Base-by-base conservation (phyloP, 2,329 filamentous ascomycete species). In the Penicillium sp. region DNA sequence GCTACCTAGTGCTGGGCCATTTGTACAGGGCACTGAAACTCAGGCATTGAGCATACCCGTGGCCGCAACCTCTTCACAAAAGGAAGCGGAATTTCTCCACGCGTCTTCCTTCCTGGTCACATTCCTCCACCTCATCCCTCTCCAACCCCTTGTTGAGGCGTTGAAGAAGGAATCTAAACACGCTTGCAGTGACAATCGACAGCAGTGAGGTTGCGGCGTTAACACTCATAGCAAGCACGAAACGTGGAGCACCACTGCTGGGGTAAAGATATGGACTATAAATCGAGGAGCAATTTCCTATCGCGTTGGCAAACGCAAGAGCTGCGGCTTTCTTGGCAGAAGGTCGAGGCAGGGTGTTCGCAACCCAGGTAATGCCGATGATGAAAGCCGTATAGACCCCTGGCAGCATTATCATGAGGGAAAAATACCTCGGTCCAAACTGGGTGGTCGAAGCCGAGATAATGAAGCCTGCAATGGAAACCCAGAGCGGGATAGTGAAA, bases 321-420 rank as follows among this genome's bases (percentile, higher is more conserved):
- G 70, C 65, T 3, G 74, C 74, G 16, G 76, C 75, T 46, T 76
- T 75, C 62, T 78, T 79, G 56, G 77, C 75, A 4, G 71, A 62
- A 1, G 75, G 77, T 44, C 77, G 72, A 2, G 72, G 74, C 7
- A 76, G 65, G 1, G 74, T 76, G 2, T 70, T 70, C 1, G 73
- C 73, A 1, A 74, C 73, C 75, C 76, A 79, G 14, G 72, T 71
- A 1, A 78, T 67, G 9, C 22, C 22, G 13, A 42, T 42, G 18
- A 21, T 42, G 10, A 76, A 75, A 21, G 77, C 67, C 9, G 73
- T 75, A 52, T 77, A 77, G 21, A 69, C 68, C 1, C 67, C 67
- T 49, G 70, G 69, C 5, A 67, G 67, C 6, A 68, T 68, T 6
- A 71, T 65, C 27, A 70, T 63, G 55, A 73, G 65, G 13, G 69